A percentile compares a stretch with the other conserved stretches of the same genome.
Conservation (phyloP, 1,139 yeast species). For the Geotrichum restrictum region DNA sequence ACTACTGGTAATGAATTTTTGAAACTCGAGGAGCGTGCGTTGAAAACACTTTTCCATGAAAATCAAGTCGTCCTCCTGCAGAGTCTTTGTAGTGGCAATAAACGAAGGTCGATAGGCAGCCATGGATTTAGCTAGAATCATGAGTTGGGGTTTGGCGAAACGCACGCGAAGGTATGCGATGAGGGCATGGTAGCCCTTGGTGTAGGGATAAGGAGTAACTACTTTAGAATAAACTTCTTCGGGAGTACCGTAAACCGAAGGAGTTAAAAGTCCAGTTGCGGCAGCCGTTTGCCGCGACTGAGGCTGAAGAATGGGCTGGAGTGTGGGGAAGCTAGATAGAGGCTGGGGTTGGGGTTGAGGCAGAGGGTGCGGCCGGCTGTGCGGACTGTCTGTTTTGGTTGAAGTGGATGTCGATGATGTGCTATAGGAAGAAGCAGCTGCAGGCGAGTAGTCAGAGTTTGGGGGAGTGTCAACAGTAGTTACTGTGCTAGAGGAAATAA, state of each 20-base stretch:
- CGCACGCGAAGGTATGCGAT: slow-evolving; percentile 69
- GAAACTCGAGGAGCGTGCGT: slow-evolving; percentile 80
- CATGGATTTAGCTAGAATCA: slow-evolving; percentile 83
- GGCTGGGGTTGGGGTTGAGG: slow-evolving; percentile 4
- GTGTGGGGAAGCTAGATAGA: slow-evolving; percentile 7
- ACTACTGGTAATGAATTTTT: slow-evolving; percentile 70
- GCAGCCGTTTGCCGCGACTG: background rate
- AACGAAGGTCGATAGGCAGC: slow-evolving; percentile 88
- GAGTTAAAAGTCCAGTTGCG: slow-evolving; percentile 3
- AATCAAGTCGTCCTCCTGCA: slow-evolving; percentile 83
- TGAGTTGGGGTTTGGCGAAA: slow-evolving; percentile 66
- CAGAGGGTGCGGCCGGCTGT: background rate
- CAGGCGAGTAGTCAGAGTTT: slow-evolving; percentile 9
- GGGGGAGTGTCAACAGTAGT: slow-evolving; percentile 5
- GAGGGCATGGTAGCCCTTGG: slow-evolving; percentile 82
- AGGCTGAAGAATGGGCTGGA: background rate
- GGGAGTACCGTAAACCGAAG: slow-evolving; percentile 23
- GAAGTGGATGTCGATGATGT: background rate
- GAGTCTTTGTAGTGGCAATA: slow-evolving; percentile 83
- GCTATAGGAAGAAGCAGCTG: background rate
- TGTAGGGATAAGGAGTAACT: slow-evolving; percentile 69
- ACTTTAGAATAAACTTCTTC: slow-evolving; percentile 33
- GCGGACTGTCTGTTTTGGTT: background rate
- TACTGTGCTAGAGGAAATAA: background rate
- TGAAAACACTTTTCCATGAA: slow-evolving; percentile 96